Base-by-base conservation (phyloP, 2,329 filamentous ascomycete genomes). In the Fusarium brachygibbosum region DNA sequence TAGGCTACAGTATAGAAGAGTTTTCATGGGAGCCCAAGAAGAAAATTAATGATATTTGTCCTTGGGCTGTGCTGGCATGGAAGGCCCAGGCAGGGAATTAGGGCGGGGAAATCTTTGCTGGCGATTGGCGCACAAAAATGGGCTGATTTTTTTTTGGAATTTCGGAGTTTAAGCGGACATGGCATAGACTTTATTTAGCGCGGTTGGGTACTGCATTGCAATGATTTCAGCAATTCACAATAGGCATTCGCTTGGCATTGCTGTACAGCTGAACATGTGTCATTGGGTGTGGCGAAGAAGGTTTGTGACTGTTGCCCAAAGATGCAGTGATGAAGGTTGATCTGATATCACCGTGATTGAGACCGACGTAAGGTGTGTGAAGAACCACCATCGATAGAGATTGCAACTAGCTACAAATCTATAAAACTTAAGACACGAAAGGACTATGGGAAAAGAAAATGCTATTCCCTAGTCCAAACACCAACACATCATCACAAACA, bases 11-110 rank as follows among this genome's bases (percentile, higher is more conserved):
- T 11, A 59, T 59, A 9, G 37, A 32, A 3, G 53, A 65, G 7
- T 41, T 53, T 2, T 59, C 62, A 16, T 35, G 56, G 41, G 62
- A 65, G 17, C 29, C 41, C 6, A 65, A 65, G 40, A 48, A 51
- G 19, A 65, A 65, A 14, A 29, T 59, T 19, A 50, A 45, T 10
- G 9, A 13, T 3, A 62, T 65, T 10, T 59, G 60, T 16, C 55
- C 53, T 10, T 21, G 32, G 13, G 62, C 60, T 5, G 35, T 65
- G 4, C n/a, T 38, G 16, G 45, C 41, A 25, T 65, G 62, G 62
- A 59, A 65, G 31, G 34, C 46, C 35, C 53, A 45, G 3, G n/a
- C 7, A 2, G 6, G 28, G 31, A 34, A 25, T 40, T 65, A 49
- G 31, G 16, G 13, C 23, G 52, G 17, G 38, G 13, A 23, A 50